These are phyloP conservation scores for Casuarina glauca DNA, from an alignment of 306 rosid species.

Conservation along the genomic window DNA sequence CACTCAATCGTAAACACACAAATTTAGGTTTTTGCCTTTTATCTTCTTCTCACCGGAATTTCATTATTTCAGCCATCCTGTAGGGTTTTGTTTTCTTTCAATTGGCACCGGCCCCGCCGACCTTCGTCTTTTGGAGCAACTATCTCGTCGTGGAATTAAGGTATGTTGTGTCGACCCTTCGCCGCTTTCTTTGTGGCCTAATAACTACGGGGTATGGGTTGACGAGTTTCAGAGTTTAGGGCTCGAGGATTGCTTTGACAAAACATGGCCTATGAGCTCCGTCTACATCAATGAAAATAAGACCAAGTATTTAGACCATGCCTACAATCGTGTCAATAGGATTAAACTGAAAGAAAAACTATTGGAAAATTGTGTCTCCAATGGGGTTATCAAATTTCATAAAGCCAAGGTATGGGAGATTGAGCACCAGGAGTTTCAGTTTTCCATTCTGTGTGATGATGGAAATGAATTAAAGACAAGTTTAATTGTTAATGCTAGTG, in stretches of 20 bases:
- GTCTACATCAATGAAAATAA: slow-evolving; percentile 51
- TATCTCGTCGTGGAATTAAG: slow-evolving; percentile 60
- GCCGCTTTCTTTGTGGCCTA: slow-evolving; percentile 82
- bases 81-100: too few relatives aligned
- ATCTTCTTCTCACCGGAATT: too few relatives aligned
- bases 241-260: slow-evolving; percentile 67
- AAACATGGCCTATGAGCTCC: slow-evolving; percentile 69
- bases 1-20: too few relatives aligned
- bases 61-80: too few relatives aligned
- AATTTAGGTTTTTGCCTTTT: too few relatives aligned
- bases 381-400: slow-evolving; percentile 66
- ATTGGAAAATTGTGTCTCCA: slow-evolving; percentile 54
- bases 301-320: slow-evolving; percentile 61
- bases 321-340: slow-evolving; percentile 65
- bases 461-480: slow-evolving; percentile 58
- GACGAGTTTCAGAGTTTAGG: slow-evolving; percentile 70
- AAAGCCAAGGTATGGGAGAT: slow-evolving; percentile 68
- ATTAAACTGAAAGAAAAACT: slow-evolving; percentile 53
- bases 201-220: slow-evolving; percentile 84
- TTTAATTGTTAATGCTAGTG: slow-evolving; percentile 80
- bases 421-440: slow-evolving; percentile 56
- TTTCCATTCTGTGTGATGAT: slow-evolving; percentile 57
- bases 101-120: slow-evolving; percentile 85
- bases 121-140: slow-evolving; percentile 66
- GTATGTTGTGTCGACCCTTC: slow-evolving; percentile 86